Evolutionary conservation across 768 basidiomycete genomes (phyloP).

Genomic region (Xerocomellus chrysenteron): DNA sequence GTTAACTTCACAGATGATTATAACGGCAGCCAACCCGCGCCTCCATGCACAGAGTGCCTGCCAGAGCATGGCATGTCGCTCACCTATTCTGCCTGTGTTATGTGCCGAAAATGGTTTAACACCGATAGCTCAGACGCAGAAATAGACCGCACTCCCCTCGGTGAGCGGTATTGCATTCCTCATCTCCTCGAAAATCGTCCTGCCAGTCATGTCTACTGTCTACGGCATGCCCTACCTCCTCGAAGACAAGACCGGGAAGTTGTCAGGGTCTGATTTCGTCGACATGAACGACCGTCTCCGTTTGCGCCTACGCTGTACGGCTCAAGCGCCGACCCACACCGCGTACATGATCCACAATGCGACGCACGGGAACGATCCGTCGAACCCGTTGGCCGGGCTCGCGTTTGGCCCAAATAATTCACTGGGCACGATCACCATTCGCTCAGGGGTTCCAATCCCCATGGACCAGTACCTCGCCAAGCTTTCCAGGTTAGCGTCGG

Average conservation of each 20-base stretch:
- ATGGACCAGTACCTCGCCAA: conserved; percentile 57
- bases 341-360: conserved; percentile 55
- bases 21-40: conserved; percentile 23
- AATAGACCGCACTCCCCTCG: conserved; percentile 18
- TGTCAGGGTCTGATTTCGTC: conserved; percentile 55
- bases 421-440: conserved; percentile 53
- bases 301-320: conserved; percentile 49
- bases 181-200: not conserved
- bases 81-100: conserved; percentile 15
- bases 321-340: conserved; percentile 39
- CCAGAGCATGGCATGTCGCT: conserved; percentile 14
- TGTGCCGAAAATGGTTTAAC: conserved; percentile 26
- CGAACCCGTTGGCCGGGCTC: conserved; percentile 46
- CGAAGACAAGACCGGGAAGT: conserved; percentile 57
- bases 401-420: conserved; percentile 50
- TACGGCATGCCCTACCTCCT: conserved; percentile 63
- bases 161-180: not conserved
- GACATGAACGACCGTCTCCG: conserved; percentile 64
- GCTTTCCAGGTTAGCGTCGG: conserved; percentile 41
- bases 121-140: conserved; percentile 14
- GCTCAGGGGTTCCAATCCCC: conserved; percentile 33
- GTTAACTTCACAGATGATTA: conserved; percentile 11
- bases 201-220: conserved; percentile 33
- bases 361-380: conserved; percentile 24
- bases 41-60: conserved; percentile 19